A percentile compares a stretch with the other conserved stretches of the same genome.
Conservation (phyloP, 2,329 filamentous ascomycete genomes). For the Apiospora phragmitis region DNA sequence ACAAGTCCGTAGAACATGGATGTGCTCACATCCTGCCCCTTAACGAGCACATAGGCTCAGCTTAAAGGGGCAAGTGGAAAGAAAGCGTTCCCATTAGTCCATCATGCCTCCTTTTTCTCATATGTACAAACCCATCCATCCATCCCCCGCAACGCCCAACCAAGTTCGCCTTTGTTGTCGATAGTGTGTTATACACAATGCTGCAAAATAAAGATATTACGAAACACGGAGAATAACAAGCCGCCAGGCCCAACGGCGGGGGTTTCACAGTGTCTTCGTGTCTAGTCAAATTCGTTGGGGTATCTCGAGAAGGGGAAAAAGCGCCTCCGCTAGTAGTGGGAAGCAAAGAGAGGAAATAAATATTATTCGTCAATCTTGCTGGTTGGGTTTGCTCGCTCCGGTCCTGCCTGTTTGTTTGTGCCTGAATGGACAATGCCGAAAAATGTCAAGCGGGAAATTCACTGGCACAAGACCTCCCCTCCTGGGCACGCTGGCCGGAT, state of each 20-base stretch:
- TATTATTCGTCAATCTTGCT: background rate
- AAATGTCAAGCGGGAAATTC: background rate
- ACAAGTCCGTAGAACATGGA: background rate
- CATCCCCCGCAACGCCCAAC: background rate
- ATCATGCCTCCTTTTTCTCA: background rate
- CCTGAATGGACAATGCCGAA: background rate
- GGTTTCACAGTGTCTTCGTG: constrained; percentile 2
- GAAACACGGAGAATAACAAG: background rate
- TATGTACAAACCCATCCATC: background rate
- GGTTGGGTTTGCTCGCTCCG: background rate
- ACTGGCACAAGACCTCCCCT: background rate
- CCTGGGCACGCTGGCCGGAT: background rate
- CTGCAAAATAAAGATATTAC: background rate
- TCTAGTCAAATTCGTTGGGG: background rate
- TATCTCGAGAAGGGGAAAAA: background rate
- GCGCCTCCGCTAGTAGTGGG: background rate
- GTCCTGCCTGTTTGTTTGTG: background rate
- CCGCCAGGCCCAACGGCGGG: background rate
- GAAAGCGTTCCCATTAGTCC: background rate
- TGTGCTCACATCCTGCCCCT: background rate
- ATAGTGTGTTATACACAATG: background rate
- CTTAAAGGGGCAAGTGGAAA: background rate
- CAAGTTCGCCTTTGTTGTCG: background rate
- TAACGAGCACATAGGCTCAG: background rate
- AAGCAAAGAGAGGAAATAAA: background rate